A percentile compares a stretch with the other conserved stretches of the same genome.
Evolutionary conservation across 805 yeast species (phyloP).

Genomic region (Saccharomycopsis sp.): DNA sequence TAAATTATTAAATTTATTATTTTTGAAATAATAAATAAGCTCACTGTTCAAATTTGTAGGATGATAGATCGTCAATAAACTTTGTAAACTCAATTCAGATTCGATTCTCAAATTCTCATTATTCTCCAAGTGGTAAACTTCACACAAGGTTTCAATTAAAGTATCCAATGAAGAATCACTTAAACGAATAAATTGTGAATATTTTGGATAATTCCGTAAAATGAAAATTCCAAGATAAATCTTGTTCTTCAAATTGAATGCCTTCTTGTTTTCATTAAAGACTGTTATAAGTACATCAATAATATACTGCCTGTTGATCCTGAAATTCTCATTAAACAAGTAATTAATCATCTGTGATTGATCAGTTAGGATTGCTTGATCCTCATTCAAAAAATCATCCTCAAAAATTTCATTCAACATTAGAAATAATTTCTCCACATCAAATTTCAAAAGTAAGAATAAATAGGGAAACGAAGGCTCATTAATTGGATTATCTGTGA

Average conservation of each 20-base stretch:
- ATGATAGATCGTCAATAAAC: conserved; percentile 58
- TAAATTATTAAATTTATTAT: conserved; percentile 52
- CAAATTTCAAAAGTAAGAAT: conserved; percentile 44
- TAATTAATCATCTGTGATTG: not conserved
- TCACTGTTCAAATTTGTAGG: conserved; percentile 43
- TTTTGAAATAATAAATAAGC: conserved; percentile 44
- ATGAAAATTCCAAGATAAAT: conserved; percentile 57
- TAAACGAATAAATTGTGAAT: conserved; percentile 70
- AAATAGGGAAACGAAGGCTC: conserved; percentile 68
- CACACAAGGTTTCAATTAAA: conserved; percentile 45
- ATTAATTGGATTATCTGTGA: conserved; percentile 19
- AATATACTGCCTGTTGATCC: conserved; percentile 67
- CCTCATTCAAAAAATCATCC: conserved; percentile 66
- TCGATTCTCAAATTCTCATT: conserved; percentile 37
- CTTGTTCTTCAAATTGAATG: conserved; percentile 27
- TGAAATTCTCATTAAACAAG: conserved; percentile 24
- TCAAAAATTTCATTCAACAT: conserved; percentile 80
- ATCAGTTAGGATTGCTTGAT: conserved; percentile 25
- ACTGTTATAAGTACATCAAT: conserved; percentile 64
- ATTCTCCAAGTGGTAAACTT: conserved; percentile 16
- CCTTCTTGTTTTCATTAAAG: conserved; percentile 30
- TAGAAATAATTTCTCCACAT: conserved; percentile 54
- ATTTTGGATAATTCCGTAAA: conserved; percentile 78
- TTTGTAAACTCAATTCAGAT: conserved; percentile 70
- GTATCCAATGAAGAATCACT: conserved; percentile 50